These are phyloP conservation scores for Turritis glabra DNA, from an alignment of 345 rosid species.

Conservation along the genomic window DNA sequence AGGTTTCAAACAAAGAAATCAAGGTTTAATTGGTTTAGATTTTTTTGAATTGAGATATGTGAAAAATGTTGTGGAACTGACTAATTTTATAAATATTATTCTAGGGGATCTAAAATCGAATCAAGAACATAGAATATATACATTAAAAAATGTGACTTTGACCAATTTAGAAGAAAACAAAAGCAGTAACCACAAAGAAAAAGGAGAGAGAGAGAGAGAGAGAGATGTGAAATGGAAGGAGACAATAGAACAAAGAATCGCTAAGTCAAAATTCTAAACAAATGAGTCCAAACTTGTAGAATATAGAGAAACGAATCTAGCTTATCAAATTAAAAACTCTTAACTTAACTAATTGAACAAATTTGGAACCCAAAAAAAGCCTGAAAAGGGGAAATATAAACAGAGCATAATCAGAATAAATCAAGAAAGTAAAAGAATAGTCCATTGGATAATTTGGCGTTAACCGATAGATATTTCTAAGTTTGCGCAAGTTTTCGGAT, in stretches of 20 bases:
- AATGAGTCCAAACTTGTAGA: constrained; percentile 11
- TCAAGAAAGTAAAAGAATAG: constrained; percentile 3
- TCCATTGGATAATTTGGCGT: not conserved
- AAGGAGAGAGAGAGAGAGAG: not conserved
- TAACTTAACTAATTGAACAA: not conserved
- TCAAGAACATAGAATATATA: constrained; percentile 2
- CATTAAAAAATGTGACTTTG: constrained; percentile 3
- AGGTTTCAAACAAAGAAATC: constrained; percentile 12
- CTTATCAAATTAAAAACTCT: not conserved
- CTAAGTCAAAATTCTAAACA: not conserved
- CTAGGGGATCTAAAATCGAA: not conserved
- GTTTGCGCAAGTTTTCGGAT: no score
- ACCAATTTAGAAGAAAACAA: constrained; percentile 32
- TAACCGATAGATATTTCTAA: constrained; percentile 5
- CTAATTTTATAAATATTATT: not conserved
- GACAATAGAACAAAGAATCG: not conserved
- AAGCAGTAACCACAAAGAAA: not conserved
- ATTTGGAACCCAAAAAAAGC: not conserved
- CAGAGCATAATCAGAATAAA: constrained; percentile 28
- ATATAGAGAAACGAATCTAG: not conserved
- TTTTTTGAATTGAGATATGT: not conserved
- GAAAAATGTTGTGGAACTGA: not conserved
- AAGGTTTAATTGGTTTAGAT: not conserved
- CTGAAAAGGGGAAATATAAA: constrained; percentile 23
- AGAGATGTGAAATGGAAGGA: not conserved